Conservation (phyloP, 345 rosid species). For the Salix viminalis region DNA sequence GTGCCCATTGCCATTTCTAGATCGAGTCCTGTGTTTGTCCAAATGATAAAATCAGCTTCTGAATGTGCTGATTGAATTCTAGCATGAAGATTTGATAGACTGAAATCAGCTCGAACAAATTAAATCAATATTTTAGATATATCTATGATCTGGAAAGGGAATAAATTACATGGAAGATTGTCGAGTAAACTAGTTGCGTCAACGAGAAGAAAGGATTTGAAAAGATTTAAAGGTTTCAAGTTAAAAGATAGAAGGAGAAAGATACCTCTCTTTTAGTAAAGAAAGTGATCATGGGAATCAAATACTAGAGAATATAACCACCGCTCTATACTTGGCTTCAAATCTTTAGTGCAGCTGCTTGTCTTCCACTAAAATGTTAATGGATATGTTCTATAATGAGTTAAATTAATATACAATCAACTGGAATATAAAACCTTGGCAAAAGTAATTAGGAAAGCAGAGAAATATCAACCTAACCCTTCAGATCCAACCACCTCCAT, state of each 20-base stretch:
- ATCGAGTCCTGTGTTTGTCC: neutral
- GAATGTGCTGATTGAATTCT: too few species aligned
- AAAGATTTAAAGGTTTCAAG: neutral
- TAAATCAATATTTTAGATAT: neutral
- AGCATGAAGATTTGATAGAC: too few species aligned
- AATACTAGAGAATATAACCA: neutral
- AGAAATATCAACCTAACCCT: neutral
- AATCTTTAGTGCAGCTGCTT: constrained; percentile 5
- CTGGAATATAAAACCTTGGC: neutral
- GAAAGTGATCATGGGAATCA: neutral
- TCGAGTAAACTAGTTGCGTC: neutral
- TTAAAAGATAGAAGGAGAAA: neutral
- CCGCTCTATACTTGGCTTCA: neutral
- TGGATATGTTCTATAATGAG: neutral
- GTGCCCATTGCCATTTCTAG: neutral
- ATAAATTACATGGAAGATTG: neutral
- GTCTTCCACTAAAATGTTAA: constrained; percentile 6
- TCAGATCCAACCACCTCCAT: neutral
- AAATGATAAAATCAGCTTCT: neutral
- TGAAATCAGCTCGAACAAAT: neutral
- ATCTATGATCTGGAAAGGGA: neutral
- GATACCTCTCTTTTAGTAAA: constrained; percentile 5
- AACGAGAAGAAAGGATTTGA: neutral
- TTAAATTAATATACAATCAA: neutral
- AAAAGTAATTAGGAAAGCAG: neutral